phyloP scores from a whole-genome alignment of 768 basidiomycete genomes.

The Lanmaoa pseudosensibilis region DNA sequence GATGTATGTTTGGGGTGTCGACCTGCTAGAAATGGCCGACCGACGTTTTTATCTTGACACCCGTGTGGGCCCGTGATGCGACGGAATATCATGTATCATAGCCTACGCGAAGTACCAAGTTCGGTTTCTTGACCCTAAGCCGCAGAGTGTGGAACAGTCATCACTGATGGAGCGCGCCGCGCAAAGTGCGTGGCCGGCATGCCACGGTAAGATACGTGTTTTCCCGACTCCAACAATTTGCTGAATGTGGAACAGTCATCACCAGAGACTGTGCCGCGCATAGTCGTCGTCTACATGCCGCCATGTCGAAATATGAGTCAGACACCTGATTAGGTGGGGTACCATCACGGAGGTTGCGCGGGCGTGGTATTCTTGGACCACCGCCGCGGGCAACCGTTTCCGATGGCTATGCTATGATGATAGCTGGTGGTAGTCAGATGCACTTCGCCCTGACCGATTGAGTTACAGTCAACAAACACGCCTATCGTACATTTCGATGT shows the following conservation, averaged over 20 bases:
- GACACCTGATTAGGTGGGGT: neutral
- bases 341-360: neutral
- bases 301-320: too few species aligned
- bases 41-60: neutral
- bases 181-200: too few species aligned
- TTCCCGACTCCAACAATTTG: too few species aligned
- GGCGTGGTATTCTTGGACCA: neutral
- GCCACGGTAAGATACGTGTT: neutral
- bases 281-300: neutral
- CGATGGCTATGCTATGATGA: neutral
- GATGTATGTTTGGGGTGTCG: neutral
- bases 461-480: neutral
- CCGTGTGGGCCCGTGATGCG: neutral
- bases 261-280: neutral
- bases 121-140: too few species aligned
- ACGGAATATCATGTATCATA: neutral
- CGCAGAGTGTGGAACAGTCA: too few species aligned
- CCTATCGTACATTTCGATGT: slow-evolving; percentile 14
- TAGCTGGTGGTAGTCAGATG: too few species aligned
- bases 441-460: neutral
- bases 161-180: too few species aligned
- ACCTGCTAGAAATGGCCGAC: neutral
- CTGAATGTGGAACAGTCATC: neutral
- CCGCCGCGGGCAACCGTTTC: neutral
- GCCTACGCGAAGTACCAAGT: too few species aligned